Evolutionary conservation across 2,329 filamentous ascomycete genomes (phyloP).

Genomic region (Fusarium xyrophilum): DNA sequence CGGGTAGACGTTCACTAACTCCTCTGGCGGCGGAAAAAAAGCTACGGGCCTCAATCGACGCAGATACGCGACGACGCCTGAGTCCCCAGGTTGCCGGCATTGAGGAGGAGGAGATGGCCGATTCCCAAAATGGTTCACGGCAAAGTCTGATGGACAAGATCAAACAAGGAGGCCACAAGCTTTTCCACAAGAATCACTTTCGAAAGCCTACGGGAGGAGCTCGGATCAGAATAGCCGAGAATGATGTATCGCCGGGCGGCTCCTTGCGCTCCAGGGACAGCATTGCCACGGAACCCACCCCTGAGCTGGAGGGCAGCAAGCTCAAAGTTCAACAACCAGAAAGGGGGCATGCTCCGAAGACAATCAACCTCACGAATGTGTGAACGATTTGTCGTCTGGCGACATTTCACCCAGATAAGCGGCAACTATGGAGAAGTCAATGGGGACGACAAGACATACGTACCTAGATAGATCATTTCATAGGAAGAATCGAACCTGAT

Average conservation of each 20-base stretch:
- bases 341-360: slow-evolving; percentile 45
- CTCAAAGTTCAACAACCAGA: slow-evolving; percentile 7
- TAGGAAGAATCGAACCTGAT: background rate
- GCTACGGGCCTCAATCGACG: slow-evolving; percentile 36
- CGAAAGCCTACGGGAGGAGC: slow-evolving; percentile 20
- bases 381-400: slow-evolving; percentile 35
- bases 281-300: slow-evolving; percentile 24
- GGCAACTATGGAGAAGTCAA: background rate
- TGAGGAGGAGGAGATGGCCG: slow-evolving; percentile 11
- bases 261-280: slow-evolving; percentile 33
- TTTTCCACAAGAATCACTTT: slow-evolving; percentile 37
- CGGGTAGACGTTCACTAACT: background rate
- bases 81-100: slow-evolving; percentile 31
- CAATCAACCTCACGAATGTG: slow-evolving; percentile 43
- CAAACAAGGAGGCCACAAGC: slow-evolving; percentile 38
- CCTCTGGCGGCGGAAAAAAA: slow-evolving; percentile 21
- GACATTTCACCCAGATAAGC: slow-evolving; percentile 14
- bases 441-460: background rate
- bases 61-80: slow-evolving; percentile 39
- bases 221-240: background rate
- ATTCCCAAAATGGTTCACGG: slow-evolving; percentile 22
- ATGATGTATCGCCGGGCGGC: background rate
- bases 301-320: slow-evolving; percentile 35
- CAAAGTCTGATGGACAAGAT: slow-evolving; percentile 43
- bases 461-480: slow-evolving; percentile 5